Percentiles rank a stretch among this genome's conserved stretches.
Evolutionary conservation across 2,329 filamentous ascomycete genomes (phyloP).

Genomic region (Cladosporium sp.): DNA sequence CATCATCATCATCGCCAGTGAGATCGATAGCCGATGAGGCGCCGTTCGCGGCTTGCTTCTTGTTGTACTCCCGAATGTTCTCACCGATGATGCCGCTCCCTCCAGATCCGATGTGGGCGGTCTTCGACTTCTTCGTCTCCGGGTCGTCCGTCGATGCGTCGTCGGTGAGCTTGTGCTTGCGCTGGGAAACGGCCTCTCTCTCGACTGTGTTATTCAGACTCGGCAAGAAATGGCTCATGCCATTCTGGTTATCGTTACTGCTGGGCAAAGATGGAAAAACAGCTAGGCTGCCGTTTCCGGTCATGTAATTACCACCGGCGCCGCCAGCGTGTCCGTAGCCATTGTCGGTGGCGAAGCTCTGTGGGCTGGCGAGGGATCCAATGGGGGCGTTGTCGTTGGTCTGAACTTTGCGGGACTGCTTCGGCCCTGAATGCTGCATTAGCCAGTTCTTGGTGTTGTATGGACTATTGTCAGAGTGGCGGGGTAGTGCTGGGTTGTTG

Average conservation of each 20-base stretch:
- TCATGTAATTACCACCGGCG: background rate
- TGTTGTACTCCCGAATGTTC: slow-evolving; percentile 64
- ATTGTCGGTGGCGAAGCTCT: background rate
- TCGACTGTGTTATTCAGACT: slow-evolving; percentile 73
- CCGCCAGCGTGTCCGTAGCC: background rate
- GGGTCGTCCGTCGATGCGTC: slow-evolving; percentile 37
- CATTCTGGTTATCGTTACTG: slow-evolving; percentile 32
- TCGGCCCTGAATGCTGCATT: slow-evolving; percentile 30
- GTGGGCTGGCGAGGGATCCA: background rate
- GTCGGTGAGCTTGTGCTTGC: slow-evolving; percentile 62
- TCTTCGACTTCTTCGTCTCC: slow-evolving; percentile 43
- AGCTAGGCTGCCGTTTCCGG: background rate
- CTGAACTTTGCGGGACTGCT: slow-evolving; percentile 33
- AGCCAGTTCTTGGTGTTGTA: slow-evolving; percentile 12
- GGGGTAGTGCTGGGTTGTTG: background rate
- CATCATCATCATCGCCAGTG: slow-evolving; percentile 45
- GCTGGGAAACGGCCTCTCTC: slow-evolving; percentile 59
- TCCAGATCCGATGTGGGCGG: slow-evolving; percentile 49
- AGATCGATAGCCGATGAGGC: slow-evolving; percentile 46
- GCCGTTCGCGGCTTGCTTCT: slow-evolving; percentile 35
- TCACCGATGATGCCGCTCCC: slow-evolving; percentile 62
- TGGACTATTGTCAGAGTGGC: background rate
- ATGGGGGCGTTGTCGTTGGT: background rate
- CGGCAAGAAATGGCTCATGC: slow-evolving; percentile 68
- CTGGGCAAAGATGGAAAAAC: slow-evolving; percentile 20